Evolutionary conservation across 805 yeast species (phyloP), one percentile per base, ranked within the genome.

Genomic region (Pichia thaimueangensis): DNA sequence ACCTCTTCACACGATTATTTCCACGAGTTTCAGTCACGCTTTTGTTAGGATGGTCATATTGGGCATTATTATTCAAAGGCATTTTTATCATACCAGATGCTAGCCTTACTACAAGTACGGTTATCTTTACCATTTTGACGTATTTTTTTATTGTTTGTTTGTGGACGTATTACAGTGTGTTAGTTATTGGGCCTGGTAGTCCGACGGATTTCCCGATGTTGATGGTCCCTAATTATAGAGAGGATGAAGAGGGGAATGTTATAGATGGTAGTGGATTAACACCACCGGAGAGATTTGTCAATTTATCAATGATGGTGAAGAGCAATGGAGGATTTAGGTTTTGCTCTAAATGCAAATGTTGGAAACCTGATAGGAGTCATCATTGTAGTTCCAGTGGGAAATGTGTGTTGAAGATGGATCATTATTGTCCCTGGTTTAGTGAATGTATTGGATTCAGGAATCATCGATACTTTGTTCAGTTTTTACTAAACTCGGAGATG

Each of bases 361-460:
- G 80, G 81, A 76, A 75, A 53, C 82, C 82, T 0, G 82, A 76
- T 54, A 56, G 82, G 45, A 64, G 75, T 41, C 82, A 76, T 52
- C 82, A 76, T 55, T 76, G 82, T 53, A 69, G 78, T 1, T 49
- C 70, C 13, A 72, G 78, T 43, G 61, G 63, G 3, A 57, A 49
- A 42, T 76, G 82, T 56, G 57, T 73, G 2, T 54, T 76, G 31
- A 53, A 65, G 34, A 76, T 76, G 81, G 81, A 76, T 57, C 82
- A 76, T 50, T 79, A 76, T 55, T 76, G 82, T 49, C 97, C 97
- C 0, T 91, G 97, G 97, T 87, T 88, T 60, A 81, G 95, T 2
- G 69, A 78, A 5, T 89, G 97, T 60, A 75, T 91, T 45, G 97
- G 97, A 0, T 82, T 76, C 62, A 65, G 65, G 23, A 91, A 91